phyloP scores from a whole-genome alignment of 345 rosid species.

The Pugionium cornutum region DNA sequence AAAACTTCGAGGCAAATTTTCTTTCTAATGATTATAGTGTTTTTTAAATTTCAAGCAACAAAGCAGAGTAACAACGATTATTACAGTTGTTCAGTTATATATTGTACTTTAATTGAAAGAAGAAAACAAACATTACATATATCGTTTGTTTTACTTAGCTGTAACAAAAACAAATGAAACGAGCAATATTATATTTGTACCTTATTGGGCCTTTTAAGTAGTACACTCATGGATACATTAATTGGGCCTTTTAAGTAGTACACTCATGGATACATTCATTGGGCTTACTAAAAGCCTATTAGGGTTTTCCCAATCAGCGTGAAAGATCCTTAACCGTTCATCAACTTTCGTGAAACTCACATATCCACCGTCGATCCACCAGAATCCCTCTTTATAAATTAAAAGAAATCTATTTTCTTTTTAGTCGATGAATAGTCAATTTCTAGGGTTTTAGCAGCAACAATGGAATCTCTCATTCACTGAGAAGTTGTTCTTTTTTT shows the following conservation, averaged over 20 bases:
- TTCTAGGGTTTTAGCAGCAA: constrained; percentile 6
- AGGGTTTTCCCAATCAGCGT: constrained; percentile 17
- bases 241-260: not conserved
- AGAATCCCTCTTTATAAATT: constrained; percentile 14
- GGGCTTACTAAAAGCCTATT: constrained; percentile 14
- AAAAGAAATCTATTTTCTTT: not conserved
- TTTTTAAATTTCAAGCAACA: constrained; percentile 16
- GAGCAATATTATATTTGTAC: no score
- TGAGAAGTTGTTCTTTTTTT: not conserved
- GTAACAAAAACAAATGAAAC: no score
- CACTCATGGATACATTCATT: not conserved
- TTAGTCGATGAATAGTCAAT: not conserved
- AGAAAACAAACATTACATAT: not conserved
- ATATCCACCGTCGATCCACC: constrained; percentile 19
- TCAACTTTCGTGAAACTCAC: not conserved
- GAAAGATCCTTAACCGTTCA: not conserved
- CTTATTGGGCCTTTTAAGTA: no score
- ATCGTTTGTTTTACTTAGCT: no score
- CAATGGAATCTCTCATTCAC: not conserved
- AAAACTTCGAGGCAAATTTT: constrained; percentile 35
- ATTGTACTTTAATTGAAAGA: no score
- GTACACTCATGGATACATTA: no score
- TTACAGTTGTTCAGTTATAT: no score
- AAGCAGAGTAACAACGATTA: not conserved
- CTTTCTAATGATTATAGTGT: constrained; percentile 9